These are phyloP conservation scores for Rhizoclosmatium globosum DNA, from an alignment of 192 early-diverging fungal species.

Conservation along the genomic window DNA sequence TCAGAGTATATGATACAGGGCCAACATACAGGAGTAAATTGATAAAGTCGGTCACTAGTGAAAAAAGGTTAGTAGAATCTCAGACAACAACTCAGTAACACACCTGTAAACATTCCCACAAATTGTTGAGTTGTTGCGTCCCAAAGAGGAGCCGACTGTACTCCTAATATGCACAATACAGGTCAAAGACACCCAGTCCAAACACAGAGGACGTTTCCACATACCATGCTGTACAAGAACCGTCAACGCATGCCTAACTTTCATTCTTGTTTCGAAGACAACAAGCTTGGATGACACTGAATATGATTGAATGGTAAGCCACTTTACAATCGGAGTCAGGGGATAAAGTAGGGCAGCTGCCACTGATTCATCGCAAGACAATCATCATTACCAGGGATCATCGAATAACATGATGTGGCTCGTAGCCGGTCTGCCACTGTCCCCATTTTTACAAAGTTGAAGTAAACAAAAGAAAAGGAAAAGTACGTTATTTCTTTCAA, in stretches of 20 bases:
- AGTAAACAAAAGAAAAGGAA: no score
- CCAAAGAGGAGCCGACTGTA: conserved; percentile 95
- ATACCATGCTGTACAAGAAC: conserved; percentile 94
- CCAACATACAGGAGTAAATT: conserved; percentile 82
- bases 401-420: conserved; percentile 25
- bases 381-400: conserved; percentile 22
- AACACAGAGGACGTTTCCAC: not conserved
- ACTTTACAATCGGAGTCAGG: not conserved
- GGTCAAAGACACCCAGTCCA: not conserved
- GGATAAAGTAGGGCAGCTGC: not conserved
- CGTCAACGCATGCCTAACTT: conserved; percentile 91
- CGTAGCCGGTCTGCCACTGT: conserved; percentile 32
- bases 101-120: conserved; percentile 90
- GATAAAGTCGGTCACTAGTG: conserved; percentile 88
- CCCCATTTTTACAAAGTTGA: not conserved
- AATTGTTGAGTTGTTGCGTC: conserved; percentile 80
- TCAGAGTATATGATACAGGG: not conserved
- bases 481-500: no score
- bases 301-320: not conserved
- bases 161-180: conserved; percentile 59
- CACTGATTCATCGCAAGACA: no score
- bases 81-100: not conserved
- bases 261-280: conserved; percentile 88
- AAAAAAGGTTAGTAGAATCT: not conserved
- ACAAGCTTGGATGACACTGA: conserved; percentile 85